These are phyloP conservation scores for Zasmidium citrigriseum DNA, from an alignment of 2,329 filamentous ascomycete species.

Conservation along the genomic window DNA sequence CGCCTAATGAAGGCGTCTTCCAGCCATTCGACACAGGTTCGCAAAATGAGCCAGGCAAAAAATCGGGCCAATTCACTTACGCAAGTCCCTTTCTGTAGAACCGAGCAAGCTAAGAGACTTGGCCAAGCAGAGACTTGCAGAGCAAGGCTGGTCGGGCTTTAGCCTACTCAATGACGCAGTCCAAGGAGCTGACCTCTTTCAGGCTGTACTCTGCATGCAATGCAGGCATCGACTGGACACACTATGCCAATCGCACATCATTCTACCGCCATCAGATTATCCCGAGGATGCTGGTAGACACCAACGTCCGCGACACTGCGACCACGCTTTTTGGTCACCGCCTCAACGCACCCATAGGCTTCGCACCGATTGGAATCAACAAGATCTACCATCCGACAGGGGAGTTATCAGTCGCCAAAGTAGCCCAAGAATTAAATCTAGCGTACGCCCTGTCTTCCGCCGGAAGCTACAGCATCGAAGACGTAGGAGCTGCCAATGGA, in stretches of 20 bases:
- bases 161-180: too few relatives aligned
- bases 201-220: slow-evolving; percentile 62
- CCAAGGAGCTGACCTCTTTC: slow-evolving; percentile 61
- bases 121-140: slow-evolving; percentile 59
- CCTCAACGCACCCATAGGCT: slow-evolving; percentile 62
- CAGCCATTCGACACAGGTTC: slow-evolving; percentile 55
- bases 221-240: slow-evolving; percentile 55
- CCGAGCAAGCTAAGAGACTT: slow-evolving; percentile 55
- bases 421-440: slow-evolving; percentile 60
- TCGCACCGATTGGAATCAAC: slow-evolving; percentile 67
- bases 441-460: slow-evolving; percentile 63
- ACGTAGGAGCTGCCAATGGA: slow-evolving; percentile 59
- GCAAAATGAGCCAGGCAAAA: not conserved
- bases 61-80: too few relatives aligned
- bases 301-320: slow-evolving; percentile 58
- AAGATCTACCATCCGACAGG: slow-evolving; percentile 62
- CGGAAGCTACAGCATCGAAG: slow-evolving; percentile 58
- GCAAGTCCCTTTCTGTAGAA: not conserved
- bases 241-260: slow-evolving; percentile 61
- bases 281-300: slow-evolving; percentile 63
- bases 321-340: slow-evolving; percentile 62
- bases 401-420: slow-evolving; percentile 61
- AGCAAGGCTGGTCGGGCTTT: too few relatives aligned
- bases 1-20: slow-evolving; percentile 51
- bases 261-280: slow-evolving; percentile 67